phyloP scores from a whole-genome alignment of 345 rosid species.

The Arabidopsis arenosa region DNA sequence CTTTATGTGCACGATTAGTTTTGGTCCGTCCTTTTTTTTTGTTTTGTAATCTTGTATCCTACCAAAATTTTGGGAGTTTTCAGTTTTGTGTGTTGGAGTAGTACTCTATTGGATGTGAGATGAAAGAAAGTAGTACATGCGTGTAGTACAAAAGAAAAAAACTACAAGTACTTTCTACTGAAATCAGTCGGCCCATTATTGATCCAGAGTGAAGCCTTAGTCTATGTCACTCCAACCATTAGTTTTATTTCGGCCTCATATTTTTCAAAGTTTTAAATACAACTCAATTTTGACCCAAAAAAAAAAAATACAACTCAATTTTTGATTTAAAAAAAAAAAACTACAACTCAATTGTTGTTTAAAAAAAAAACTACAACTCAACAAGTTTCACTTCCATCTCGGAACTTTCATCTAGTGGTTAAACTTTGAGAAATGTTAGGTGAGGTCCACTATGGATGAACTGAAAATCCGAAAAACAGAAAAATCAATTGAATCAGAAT shows the following conservation, averaged over 20 bases:
- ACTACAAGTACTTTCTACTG: not conserved
- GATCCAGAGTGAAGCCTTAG: not conserved
- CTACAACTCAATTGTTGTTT: no score
- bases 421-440: no score
- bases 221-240: not conserved
- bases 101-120: slow-evolving; percentile 37
- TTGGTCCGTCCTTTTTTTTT: not conserved
- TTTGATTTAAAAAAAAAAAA: no score
- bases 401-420: no score
- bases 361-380: no score
- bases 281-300: no score
- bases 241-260: not conserved
- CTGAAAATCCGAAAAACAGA: no score
- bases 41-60: not conserved
- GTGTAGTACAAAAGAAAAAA: slow-evolving; percentile 31
- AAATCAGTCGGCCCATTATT: slow-evolving; percentile 2
- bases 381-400: no score
- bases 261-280: no score
- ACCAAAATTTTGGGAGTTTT: slow-evolving; percentile 7
- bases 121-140: slow-evolving; percentile 37
- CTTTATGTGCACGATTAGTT: not conserved
- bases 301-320: no score
- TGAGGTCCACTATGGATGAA: no score
- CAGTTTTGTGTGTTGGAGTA: slow-evolving; percentile 33
- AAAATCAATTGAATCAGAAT: no score